phyloP scores from a whole-genome alignment of 1,139 yeast species.

The Zygosaccharomyces pseudobailii region DNA sequence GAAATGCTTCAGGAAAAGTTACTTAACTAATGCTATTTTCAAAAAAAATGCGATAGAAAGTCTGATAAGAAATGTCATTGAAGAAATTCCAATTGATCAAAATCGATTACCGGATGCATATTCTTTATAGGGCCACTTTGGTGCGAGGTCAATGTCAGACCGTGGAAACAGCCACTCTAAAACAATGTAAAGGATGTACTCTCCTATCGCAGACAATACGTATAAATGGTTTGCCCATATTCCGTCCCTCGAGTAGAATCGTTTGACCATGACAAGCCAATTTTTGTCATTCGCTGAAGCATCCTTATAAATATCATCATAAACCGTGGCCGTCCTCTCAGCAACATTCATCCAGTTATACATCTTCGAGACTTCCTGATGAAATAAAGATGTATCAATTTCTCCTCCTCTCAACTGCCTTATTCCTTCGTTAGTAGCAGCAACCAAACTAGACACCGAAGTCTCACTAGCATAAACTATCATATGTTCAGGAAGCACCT shows the following conservation, averaged over 20 bases:
- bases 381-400: constrained; percentile 73
- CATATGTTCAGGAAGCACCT: constrained; percentile 90
- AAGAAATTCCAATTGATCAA: background rate
- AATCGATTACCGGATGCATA: background rate
- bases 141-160: constrained; percentile 60
- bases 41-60: constrained; percentile 1
- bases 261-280: constrained; percentile 49
- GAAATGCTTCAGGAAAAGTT: background rate
- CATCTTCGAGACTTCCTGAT: constrained; percentile 71
- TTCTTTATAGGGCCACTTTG: constrained; percentile 63
- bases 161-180: constrained; percentile 72
- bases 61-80: background rate
- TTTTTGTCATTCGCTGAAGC: constrained; percentile 41
- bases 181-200: constrained; percentile 56
- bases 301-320: constrained; percentile 43
- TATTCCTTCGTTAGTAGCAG: constrained; percentile 65
- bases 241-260: constrained; percentile 66
- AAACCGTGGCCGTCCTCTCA: constrained; percentile 74
- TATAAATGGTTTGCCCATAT: constrained; percentile 80
- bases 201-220: constrained; percentile 74
- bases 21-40: constrained; percentile 3
- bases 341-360: constrained; percentile 95
- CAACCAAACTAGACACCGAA: constrained; percentile 72
- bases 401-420: constrained; percentile 48
- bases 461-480: constrained; percentile 82